phyloP scores from a whole-genome alignment of 768 basidiomycete species.

The Agaricus sinodeliciosus region DNA sequence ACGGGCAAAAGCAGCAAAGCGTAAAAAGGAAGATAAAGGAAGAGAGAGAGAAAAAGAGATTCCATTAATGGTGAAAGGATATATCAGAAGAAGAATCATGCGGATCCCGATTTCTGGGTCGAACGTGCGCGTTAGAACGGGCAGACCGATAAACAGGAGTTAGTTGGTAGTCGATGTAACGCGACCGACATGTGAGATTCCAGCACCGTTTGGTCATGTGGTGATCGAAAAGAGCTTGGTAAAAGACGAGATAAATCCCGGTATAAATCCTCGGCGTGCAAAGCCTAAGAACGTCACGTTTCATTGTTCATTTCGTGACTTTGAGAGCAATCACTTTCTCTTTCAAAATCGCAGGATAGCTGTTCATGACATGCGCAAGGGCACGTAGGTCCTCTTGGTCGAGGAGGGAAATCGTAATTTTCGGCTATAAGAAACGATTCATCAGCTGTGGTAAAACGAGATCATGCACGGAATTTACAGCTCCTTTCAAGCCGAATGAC shows the following conservation, averaged over 20 bases:
- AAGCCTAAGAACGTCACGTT: no score
- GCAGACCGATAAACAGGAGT: no score
- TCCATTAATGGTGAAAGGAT: neutral
- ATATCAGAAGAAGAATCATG: neutral
- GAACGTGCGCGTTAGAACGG: no score
- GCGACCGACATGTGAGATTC: no score
- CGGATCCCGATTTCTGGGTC: neutral
- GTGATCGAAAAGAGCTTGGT: no score
- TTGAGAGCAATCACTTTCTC: conserved; percentile 52
- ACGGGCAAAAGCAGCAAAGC: neutral
- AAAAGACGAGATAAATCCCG: no score
- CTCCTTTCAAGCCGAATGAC: conserved; percentile 74
- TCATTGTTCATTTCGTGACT: conserved; percentile 20
- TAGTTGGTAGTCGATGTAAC: no score
- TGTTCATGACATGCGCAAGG: conserved; percentile 82
- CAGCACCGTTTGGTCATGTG: no score
- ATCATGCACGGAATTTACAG: conserved; percentile 38
- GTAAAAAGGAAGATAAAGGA: neutral
- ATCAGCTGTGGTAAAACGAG: neutral
- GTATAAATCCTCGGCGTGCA: no score
- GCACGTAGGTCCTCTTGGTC: conserved; percentile 83
- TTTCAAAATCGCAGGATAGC: conserved; percentile 75
- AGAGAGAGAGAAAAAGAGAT: neutral
- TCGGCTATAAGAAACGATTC: conserved; percentile 42
- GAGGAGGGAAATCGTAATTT: conserved; percentile 76